A percentile compares a stretch with the other conserved stretches of the same genome.
These are phyloP conservation scores for Trametopsis cervina DNA, from an alignment of 768 basidiomycete genomes.

Conservation along the genomic window DNA sequence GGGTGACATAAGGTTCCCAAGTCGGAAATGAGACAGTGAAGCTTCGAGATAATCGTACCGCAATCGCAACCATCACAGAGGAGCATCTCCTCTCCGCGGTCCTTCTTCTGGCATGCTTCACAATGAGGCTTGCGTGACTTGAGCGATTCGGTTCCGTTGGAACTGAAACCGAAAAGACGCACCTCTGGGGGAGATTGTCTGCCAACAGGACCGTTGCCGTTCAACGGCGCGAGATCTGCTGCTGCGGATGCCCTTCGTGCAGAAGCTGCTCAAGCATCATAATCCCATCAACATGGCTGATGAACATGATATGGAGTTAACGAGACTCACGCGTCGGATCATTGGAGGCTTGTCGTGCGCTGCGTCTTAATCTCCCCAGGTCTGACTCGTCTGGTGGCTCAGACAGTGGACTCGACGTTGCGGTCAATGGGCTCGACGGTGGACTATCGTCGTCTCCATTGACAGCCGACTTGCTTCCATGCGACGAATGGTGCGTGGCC, in stretches of 20 bases:
- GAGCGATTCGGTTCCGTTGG: constrained; percentile 3
- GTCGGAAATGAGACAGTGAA: neutral
- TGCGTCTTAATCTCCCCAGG: constrained; percentile 44
- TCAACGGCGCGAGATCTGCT: neutral
- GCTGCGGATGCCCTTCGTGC: neutral
- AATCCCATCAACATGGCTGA: too few species aligned
- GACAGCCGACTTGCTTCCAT: constrained; percentile 30
- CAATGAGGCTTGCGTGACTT: constrained; percentile 58
- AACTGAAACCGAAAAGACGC: constrained; percentile 8
- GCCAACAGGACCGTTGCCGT: constrained; percentile 7
- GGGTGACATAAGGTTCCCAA: too few species aligned
- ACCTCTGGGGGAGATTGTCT: constrained; percentile 11
- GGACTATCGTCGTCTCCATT: constrained; percentile 43
- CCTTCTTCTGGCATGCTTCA: constrained; percentile 88
- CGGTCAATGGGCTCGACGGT: constrained; percentile 71
- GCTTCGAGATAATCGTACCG: constrained; percentile 34
- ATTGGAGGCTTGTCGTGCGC: constrained; percentile 42
- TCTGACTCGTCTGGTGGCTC: constrained; percentile 78
- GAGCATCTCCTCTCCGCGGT: constrained; percentile 87
- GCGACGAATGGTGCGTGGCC: constrained; percentile 48
- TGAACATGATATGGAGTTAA: too few species aligned
- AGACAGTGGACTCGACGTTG: constrained; percentile 70
- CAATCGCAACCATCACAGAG: constrained; percentile 85
- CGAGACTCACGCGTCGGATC: constrained; percentile 28
- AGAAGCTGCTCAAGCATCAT: too few species aligned